These are phyloP conservation scores for Colletotrichum acutatum DNA, from an alignment of 2,329 filamentous ascomycete species.

Conservation along the genomic window DNA sequence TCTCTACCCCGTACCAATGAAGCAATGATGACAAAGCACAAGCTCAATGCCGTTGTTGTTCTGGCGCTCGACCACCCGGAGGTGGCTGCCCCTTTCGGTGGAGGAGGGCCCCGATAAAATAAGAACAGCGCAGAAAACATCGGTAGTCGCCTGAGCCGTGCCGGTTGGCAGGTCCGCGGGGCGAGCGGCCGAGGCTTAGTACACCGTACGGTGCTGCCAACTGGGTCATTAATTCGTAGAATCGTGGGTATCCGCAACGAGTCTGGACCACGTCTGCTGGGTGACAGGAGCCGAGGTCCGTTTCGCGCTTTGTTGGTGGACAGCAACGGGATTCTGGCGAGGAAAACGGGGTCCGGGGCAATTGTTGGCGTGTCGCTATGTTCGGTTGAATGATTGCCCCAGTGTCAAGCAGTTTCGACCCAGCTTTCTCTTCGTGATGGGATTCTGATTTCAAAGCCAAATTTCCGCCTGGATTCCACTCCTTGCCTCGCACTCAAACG, in stretches of 20 bases:
- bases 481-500: background rate
- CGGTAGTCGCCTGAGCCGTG: conserved; percentile 6
- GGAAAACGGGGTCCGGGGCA: conserved; percentile 20
- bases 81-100: conserved; percentile 18
- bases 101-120: background rate
- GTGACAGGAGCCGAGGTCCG: conserved; percentile 21
- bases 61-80: background rate
- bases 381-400: conserved; percentile 29
- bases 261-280: conserved; percentile 16
- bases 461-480: conserved; percentile 23
- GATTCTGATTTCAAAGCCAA: conserved; percentile 34
- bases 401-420: background rate
- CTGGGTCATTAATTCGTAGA: background rate
- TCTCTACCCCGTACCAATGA: conserved; percentile 13
- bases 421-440: background rate
- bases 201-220: background rate
- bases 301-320: background rate
- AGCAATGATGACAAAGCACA: conserved; percentile 30
- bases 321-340: background rate
- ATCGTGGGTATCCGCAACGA: background rate
- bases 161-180: conserved; percentile 16
- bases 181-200: conserved; percentile 17
- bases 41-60: background rate
- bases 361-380: background rate
- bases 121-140: background rate